phyloP scores from a whole-genome alignment of 1,284 basidiomycete genomes.

The Fomes fomentarius region DNA sequence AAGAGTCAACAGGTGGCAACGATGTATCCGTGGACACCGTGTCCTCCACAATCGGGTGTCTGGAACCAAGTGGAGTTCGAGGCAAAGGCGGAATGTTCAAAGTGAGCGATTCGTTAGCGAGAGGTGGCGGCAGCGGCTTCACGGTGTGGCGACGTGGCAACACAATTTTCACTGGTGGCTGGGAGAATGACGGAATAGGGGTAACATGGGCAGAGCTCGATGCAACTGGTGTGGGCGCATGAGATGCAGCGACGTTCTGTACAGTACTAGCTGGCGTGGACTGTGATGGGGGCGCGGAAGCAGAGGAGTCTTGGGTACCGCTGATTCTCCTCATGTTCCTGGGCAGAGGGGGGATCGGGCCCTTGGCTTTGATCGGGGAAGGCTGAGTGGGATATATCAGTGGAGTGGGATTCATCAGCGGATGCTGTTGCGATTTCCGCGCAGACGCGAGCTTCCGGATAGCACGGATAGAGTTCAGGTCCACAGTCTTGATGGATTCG shows the following conservation, averaged over 20 bases:
- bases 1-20: no score
- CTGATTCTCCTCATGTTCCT: constrained; percentile 6
- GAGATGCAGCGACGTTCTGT: neutral
- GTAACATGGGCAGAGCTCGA: neutral
- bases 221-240: neutral
- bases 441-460: constrained; percentile 2
- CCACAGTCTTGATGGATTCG: constrained; percentile 6
- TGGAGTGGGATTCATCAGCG: no score
- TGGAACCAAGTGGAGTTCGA: no score
- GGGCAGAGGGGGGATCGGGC: neutral
- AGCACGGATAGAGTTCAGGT: constrained; percentile 11
- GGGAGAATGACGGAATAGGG: neutral
- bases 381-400: no score
- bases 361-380: neutral
- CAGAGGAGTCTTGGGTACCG: neutral
- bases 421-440: neutral
- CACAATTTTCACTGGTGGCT: neutral
- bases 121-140: neutral
- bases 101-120: neutral
- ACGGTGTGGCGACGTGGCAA: neutral
- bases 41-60: no score
- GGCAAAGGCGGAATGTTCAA: neutral
- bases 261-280: neutral
- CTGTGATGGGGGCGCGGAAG: neutral
- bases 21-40: neutral